phyloP scores from a whole-genome alignment of 352 stramenopile species.

The Phytophthora pluvialis region DNA sequence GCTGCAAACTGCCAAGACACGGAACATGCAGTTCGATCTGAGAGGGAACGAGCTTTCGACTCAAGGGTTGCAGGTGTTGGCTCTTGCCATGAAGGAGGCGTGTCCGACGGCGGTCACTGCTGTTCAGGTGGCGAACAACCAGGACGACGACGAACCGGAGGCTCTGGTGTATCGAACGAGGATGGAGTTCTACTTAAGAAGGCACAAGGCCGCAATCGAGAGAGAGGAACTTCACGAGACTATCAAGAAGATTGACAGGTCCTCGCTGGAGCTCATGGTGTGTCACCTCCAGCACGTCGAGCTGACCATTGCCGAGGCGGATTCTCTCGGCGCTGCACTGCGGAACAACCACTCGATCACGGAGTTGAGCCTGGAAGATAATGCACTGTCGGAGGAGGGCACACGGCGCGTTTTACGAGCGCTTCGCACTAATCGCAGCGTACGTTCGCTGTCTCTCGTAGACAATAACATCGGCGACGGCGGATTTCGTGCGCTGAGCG shows the following conservation, averaged over 20 bases:
- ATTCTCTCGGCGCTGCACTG: constrained; percentile 40
- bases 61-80: constrained; percentile 30
- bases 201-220: constrained; percentile 30
- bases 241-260: constrained; percentile 30
- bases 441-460: constrained; percentile 32
- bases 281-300: constrained; percentile 49
- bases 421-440: constrained; percentile 34
- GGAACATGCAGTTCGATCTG: constrained; percentile 39
- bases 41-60: constrained; percentile 37
- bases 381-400: constrained; percentile 45
- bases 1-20: constrained; percentile 26
- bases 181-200: constrained; percentile 48
- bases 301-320: constrained; percentile 41
- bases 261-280: constrained; percentile 26
- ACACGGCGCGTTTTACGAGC: constrained; percentile 35
- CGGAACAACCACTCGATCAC: constrained; percentile 37
- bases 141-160: constrained; percentile 40
- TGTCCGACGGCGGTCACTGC: constrained; percentile 29
- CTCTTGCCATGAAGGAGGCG: constrained; percentile 31
- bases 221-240: constrained; percentile 13
- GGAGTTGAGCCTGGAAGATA: constrained; percentile 47
- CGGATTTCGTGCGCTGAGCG: constrained; percentile 40
- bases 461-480: constrained; percentile 46
- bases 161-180: constrained; percentile 28
- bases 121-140: constrained; percentile 40